These are phyloP conservation scores for Adansonia rubrostipa DNA, from an alignment of 441 rosid genomes.

Conservation along the genomic window DNA sequence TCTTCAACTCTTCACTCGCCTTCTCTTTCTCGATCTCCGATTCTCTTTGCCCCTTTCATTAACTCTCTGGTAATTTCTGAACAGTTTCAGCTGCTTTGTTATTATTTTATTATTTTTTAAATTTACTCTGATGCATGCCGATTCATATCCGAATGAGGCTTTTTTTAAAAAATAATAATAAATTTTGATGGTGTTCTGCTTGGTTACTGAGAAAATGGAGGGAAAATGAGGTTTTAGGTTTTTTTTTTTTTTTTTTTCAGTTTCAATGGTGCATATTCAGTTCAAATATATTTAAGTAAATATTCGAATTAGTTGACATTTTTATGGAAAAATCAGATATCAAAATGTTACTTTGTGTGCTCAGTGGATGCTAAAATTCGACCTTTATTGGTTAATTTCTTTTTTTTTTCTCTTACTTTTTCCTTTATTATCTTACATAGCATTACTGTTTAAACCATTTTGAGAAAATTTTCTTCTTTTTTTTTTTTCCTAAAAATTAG, in stretches of 20 bases:
- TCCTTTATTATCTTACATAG: not conserved
- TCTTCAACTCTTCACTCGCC: conserved; percentile 16
- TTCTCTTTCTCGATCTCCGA: conserved; percentile 25
- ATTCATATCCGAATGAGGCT: too few relatives aligned
- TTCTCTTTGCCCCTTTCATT: conserved; percentile 2
- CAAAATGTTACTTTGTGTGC: not conserved
- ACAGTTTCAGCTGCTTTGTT: conserved; percentile 9
- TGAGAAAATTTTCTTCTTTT: not conserved
- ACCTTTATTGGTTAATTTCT: too few relatives aligned
- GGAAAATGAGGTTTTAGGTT: too few relatives aligned
- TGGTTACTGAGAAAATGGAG: too few relatives aligned
- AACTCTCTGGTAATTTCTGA: conserved; percentile 33
- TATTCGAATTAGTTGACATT: too few relatives aligned
- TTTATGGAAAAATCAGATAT: not conserved
- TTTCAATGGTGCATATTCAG: too few relatives aligned
- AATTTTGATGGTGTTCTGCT: not conserved
- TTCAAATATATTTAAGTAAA: too few relatives aligned
- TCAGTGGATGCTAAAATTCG: too few relatives aligned
- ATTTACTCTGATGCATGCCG: too few relatives aligned
- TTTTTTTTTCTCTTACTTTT: not conserved
- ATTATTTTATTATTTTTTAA: not conserved
- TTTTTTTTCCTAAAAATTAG: not conserved
- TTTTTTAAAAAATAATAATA: too few relatives aligned
- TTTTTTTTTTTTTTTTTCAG: too few relatives aligned
- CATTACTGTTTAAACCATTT: not conserved